Evolutionary conservation across 2,329 filamentous ascomycete genomes (phyloP).

Genomic region (Geosmithia morbida): DNA sequence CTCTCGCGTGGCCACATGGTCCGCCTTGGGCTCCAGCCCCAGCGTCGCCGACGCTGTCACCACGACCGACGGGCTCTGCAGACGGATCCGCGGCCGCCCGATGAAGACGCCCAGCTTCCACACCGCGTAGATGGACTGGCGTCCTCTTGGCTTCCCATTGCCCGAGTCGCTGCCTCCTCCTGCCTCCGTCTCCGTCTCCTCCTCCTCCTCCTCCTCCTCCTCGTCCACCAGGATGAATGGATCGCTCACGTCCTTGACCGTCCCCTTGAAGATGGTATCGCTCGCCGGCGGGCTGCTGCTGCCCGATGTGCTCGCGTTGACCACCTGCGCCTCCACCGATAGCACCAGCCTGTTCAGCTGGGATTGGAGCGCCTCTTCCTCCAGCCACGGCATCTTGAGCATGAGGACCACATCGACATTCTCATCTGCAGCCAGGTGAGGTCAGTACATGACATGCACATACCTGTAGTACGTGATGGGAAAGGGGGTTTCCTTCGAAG

Average conservation of each 20-base stretch:
- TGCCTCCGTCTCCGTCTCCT: too few relatives aligned
- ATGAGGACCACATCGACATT: constrained; percentile 54
- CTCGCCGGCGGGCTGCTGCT: constrained; percentile 30
- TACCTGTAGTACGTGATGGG: constrained; percentile 12
- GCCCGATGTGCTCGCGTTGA: constrained; percentile 35
- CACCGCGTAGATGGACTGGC: constrained; percentile 33
- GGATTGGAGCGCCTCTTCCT: constrained; percentile 39
- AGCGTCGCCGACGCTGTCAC: constrained; percentile 49
- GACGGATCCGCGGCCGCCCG: constrained; percentile 43
- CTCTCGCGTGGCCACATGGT: constrained; percentile 18
- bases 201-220: too few relatives aligned
- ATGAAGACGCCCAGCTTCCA: constrained; percentile 49
- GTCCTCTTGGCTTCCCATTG: background rate
- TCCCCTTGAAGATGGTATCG: constrained; percentile 46
- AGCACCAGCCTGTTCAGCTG: constrained; percentile 50
- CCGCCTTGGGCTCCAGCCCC: constrained; percentile 26
- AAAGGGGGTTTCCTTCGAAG: constrained; percentile 4
- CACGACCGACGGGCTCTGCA: constrained; percentile 51
- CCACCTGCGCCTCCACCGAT: constrained; percentile 50
- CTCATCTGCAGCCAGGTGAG: constrained; percentile 47
- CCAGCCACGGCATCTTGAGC: constrained; percentile 46
- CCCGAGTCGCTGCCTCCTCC: constrained; percentile 11
- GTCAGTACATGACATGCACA: too few relatives aligned
- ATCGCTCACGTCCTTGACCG: constrained; percentile 31
- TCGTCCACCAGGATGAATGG: constrained; percentile 35